Percentiles rank a stretch among this genome's conserved stretches.
phyloP scores from a whole-genome alignment of 306 rosid genomes.

The Corylus heterophylla region DNA sequence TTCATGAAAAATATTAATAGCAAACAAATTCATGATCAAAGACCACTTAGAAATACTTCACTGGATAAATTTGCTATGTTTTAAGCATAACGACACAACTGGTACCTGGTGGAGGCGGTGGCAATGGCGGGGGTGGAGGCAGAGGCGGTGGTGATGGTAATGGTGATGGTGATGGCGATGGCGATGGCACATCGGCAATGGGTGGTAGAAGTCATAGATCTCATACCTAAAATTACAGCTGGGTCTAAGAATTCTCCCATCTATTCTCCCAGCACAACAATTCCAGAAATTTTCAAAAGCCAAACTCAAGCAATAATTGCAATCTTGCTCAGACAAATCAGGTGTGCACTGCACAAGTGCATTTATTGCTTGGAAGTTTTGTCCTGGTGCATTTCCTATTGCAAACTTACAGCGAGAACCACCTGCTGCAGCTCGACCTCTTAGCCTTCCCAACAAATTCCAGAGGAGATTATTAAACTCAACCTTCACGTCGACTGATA shows the following conservation, averaged over 20 bases:
- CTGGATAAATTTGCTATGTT: too few relatives aligned
- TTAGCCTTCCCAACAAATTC: neutral
- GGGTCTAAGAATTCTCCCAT: neutral
- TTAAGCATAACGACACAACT: too few relatives aligned
- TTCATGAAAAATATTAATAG: too few relatives aligned
- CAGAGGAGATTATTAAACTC: neutral
- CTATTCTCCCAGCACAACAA: neutral
- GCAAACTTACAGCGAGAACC: constrained; percentile 19
- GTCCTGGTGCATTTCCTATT: neutral
- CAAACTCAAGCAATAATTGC: constrained; percentile 17
- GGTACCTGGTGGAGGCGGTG: too few relatives aligned
- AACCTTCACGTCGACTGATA: neutral
- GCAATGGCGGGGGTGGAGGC: too few relatives aligned
- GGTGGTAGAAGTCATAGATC: neutral
- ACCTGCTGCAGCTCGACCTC: neutral
- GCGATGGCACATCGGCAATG: neutral
- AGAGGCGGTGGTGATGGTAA: too few relatives aligned
- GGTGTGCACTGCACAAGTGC: constrained; percentile 28
- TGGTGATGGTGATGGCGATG: too few relatives aligned
- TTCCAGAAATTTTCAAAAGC: neutral
- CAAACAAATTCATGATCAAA: too few relatives aligned
- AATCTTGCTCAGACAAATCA: constrained; percentile 9
- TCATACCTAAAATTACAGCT: constrained; percentile 15
- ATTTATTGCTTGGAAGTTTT: neutral
- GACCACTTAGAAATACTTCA: too few relatives aligned